phyloP scores from a whole-genome alignment of 441 rosid species.

The Erodium trifolium region DNA sequence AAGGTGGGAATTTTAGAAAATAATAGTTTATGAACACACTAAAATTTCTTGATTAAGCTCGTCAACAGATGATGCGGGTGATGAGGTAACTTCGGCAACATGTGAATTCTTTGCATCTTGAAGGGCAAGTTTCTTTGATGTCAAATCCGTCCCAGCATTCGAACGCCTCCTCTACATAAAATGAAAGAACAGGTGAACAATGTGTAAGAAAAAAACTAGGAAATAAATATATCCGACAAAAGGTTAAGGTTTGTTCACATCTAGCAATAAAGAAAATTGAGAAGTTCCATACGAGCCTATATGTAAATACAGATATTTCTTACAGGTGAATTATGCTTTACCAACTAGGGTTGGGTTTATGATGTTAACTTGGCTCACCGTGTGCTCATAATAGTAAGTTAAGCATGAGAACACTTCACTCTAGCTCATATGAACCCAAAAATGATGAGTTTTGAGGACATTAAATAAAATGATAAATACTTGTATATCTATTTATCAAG shows the following conservation, averaged over 20 bases:
- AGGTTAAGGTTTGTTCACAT: not conserved
- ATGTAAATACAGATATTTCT: not conserved
- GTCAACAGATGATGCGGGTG: constrained; percentile 53
- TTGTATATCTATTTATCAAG: not conserved
- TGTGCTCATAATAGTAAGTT: constrained; percentile 4
- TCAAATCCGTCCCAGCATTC: constrained; percentile 39
- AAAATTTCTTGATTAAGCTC: constrained; percentile 77
- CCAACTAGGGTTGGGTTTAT: not conserved
- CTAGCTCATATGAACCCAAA: not conserved
- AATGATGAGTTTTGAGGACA: not conserved
- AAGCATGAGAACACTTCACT: constrained; percentile 6
- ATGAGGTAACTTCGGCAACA: constrained; percentile 37
- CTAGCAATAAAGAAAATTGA: constrained; percentile 4
- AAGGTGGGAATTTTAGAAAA: constrained; percentile 8
- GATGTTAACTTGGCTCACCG: constrained; percentile 5
- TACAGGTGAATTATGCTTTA: not conserved
- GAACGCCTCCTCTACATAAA: constrained; percentile 47
- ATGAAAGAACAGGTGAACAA: constrained; percentile 17
- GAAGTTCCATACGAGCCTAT: not conserved
- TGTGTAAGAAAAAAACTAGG: not conserved
- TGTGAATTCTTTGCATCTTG: constrained; percentile 52
- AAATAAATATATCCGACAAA: not conserved
- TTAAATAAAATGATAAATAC: not conserved
- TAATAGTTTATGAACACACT: constrained; percentile 41
- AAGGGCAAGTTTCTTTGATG: constrained; percentile 44